phyloP scores from a whole-genome alignment of 306 rosid genomes.

The Fagus sylvatica region DNA sequence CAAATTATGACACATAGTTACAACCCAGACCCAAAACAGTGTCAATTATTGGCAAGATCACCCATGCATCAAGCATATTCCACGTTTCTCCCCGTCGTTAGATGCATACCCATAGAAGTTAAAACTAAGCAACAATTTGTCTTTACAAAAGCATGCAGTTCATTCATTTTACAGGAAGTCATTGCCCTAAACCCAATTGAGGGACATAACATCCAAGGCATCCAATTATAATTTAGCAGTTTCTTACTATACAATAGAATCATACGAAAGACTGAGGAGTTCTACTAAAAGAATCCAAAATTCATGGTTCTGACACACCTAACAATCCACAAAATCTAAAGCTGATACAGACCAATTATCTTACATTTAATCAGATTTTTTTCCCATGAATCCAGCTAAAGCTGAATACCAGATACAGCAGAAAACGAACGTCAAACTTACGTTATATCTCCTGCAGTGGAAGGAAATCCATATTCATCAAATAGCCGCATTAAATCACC shows the following conservation, averaged over 20 bases:
- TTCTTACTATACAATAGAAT: neutral
- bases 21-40: neutral
- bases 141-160: neutral
- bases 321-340: neutral
- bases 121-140: neutral
- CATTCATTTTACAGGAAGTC: neutral
- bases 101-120: neutral
- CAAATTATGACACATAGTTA: neutral
- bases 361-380: conserved; percentile 1
- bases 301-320: neutral
- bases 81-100: neutral
- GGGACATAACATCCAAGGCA: neutral
- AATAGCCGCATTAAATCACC: conserved; percentile 99
- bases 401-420: conserved; percentile 7
- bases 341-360: neutral
- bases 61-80: neutral
- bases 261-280: neutral
- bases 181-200: neutral
- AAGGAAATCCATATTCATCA: conserved; percentile 99
- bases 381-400: conserved; percentile 18
- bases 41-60: neutral
- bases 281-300: neutral
- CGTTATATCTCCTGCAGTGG: conserved; percentile 99
- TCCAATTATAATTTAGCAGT: neutral
- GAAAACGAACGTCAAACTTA: conserved; percentile 40